Conservation (phyloP, 805 yeast genomes). For the Sugiyamaella americana region DNA sequence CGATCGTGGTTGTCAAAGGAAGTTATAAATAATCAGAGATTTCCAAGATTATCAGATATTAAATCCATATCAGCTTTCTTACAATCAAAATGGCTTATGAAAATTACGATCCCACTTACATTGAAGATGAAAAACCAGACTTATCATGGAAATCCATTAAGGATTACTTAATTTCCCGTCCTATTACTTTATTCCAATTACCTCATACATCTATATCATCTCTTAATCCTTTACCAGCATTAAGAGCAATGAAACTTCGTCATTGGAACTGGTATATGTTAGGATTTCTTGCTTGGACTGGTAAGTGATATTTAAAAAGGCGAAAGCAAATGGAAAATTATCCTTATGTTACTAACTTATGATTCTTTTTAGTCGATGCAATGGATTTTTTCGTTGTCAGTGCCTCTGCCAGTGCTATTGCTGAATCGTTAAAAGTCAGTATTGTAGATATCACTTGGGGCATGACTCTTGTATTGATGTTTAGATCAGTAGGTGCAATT, state of each 20-base stretch:
- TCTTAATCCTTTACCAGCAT: constrained; percentile 56
- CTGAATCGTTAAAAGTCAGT: constrained; percentile 39
- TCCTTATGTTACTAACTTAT: no score
- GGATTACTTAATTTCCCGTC: constrained; percentile 11
- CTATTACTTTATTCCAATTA: constrained; percentile 12
- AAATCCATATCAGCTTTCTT: no score
- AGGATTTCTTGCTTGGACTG: constrained; percentile 59
- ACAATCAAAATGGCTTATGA: no score
- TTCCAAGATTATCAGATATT: no score
- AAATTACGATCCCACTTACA: no score
- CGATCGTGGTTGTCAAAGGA: no score
- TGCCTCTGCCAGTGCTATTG: constrained; percentile 46
- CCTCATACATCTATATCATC: constrained; percentile 7
- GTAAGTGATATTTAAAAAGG: no score
- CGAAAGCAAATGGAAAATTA: no score
- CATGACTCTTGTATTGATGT: constrained; percentile 61
- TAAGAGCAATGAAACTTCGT: constrained; percentile 40
- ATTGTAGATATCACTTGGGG: constrained; percentile 61
- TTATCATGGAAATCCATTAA: constrained; percentile 1
- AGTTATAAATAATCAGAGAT: no score
- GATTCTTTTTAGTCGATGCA: no score
- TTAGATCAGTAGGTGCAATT: constrained; percentile 66
- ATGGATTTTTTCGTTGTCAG: constrained; percentile 62
- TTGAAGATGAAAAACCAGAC: constrained; percentile 13
- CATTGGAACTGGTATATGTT: constrained; percentile 56